These are phyloP conservation scores for Pharus latifolius DNA, from an alignment of 176 grass and related monocot species.

Conservation along the genomic window DNA sequence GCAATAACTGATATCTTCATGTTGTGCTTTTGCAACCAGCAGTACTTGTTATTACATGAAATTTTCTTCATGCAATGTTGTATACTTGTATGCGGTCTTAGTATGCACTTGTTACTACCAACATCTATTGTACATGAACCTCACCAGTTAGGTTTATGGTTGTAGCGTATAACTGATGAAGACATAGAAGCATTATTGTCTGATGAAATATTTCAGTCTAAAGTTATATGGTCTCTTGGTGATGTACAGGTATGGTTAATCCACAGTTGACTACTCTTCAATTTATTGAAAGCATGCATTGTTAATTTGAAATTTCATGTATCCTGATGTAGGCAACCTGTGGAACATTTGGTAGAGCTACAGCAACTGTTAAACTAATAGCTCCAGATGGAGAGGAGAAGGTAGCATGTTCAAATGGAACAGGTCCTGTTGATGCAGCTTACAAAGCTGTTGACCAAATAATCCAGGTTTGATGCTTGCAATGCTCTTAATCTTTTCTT, in stretches of 20 bases:
- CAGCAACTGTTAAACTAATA: slow-evolving; percentile 90
- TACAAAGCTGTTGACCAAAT: slow-evolving; percentile 96
- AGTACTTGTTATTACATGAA: too few relatives aligned
- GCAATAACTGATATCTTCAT: background rate
- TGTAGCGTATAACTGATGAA: slow-evolving; percentile 79
- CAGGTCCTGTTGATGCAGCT: slow-evolving; percentile 93
- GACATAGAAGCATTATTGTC: slow-evolving; percentile 87
- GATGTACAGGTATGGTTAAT: slow-evolving; percentile 61
- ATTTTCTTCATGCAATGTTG: background rate
- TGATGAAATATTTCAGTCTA: slow-evolving; percentile 95
- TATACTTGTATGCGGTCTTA: too few relatives aligned
- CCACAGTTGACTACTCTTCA: background rate
- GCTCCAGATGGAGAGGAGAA: slow-evolving; percentile 63
- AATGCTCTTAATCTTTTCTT: background rate
- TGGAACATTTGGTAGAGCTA: slow-evolving; percentile 83
- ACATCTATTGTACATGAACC: background rate
- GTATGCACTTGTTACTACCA: background rate
- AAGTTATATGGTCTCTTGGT: slow-evolving; percentile 84
- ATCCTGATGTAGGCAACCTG: slow-evolving; percentile 54
- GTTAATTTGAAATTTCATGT: background rate
- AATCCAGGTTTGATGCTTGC: slow-evolving; percentile 46
- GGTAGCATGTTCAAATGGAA: slow-evolving; percentile 67
- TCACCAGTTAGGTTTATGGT: slow-evolving; percentile 12
- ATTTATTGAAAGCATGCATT: background rate
- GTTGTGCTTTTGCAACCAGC: too few relatives aligned